Percentiles rank a stretch among this genome's conserved stretches.
These are phyloP conservation scores for Saccharum officinarum DNA, from an alignment of 176 grass and related monocot genomes.

Conservation along the genomic window DNA sequence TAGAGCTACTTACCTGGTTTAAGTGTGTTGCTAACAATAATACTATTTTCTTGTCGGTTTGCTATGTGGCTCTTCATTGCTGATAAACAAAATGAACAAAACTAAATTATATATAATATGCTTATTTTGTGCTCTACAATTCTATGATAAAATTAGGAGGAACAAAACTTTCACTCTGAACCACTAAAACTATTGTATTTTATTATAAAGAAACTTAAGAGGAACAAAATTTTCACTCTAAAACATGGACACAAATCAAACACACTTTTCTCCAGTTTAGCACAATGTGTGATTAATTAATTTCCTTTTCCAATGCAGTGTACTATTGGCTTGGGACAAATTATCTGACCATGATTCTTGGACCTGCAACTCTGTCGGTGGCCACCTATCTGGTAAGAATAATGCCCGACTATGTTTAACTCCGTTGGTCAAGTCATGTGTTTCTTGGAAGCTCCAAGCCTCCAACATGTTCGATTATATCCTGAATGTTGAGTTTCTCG, in stretches of 20 bases:
- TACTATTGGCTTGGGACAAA: slow-evolving; percentile 62
- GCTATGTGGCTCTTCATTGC: background rate
- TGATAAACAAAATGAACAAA: background rate
- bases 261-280: background rate
- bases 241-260: background rate
- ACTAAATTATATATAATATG: background rate
- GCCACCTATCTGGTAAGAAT: slow-evolving; percentile 79
- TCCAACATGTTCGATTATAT: slow-evolving; percentile 1
- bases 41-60: slow-evolving; percentile 3
- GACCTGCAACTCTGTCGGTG: slow-evolving; percentile 38
- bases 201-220: background rate
- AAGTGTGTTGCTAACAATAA: background rate
- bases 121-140: background rate
- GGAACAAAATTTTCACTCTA: background rate
- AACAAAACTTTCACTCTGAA: background rate
- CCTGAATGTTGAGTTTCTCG: background rate
- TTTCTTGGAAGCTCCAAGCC: background rate
- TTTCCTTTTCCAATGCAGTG: slow-evolving; percentile 47
- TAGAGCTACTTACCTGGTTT: background rate
- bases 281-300: background rate
- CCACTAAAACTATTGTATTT: background rate
- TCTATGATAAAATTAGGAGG: background rate
- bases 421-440: background rate
- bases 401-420: background rate
- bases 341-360: slow-evolving; percentile 41